Percentiles rank a stretch among this genome's conserved stretches.
These are phyloP conservation scores for Mucor lusitanicus DNA, from an alignment of 371 early-diverging fungal genomes.

Conservation along the genomic window DNA sequence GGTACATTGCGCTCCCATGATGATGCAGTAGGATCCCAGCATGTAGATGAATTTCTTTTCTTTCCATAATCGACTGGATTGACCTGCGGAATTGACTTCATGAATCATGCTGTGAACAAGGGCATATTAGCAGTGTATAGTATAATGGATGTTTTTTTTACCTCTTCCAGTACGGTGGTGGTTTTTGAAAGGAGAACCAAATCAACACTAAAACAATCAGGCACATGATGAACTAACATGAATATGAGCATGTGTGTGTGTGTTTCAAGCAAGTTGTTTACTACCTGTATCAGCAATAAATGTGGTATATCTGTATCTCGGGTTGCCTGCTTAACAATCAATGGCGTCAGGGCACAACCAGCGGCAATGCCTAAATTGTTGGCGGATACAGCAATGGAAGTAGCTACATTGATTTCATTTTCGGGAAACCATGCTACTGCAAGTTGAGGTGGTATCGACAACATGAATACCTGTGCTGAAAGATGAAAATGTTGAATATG, in stretches of 20 bases:
- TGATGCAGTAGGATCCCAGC: slow-evolving; percentile 41
- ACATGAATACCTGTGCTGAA: slow-evolving; percentile 51
- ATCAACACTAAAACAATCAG: slow-evolving; percentile 23
- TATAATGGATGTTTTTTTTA: slow-evolving; percentile 6
- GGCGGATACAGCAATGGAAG: slow-evolving; percentile 52
- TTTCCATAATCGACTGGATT: slow-evolving; percentile 27
- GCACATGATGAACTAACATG: slow-evolving; percentile 22
- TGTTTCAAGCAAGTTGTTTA: no score
- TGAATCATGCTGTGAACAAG: slow-evolving; percentile 10
- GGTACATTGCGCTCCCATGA: slow-evolving; percentile 56
- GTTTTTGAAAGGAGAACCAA: slow-evolving; percentile 25
- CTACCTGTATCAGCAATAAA: slow-evolving; percentile 42
- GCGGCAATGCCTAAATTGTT: slow-evolving; percentile 55
- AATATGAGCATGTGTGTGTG: no score
- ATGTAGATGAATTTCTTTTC: slow-evolving; percentile 32
- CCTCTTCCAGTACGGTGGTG: slow-evolving; percentile 27
- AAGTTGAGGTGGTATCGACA: slow-evolving; percentile 53
- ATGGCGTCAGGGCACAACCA: slow-evolving; percentile 53
- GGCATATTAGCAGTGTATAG: no score
- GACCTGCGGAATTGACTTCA: slow-evolving; percentile 23
- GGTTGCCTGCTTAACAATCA: slow-evolving; percentile 38
- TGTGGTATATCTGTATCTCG: slow-evolving; percentile 42
- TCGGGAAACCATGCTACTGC: slow-evolving; percentile 57
- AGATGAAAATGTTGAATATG: neutral
- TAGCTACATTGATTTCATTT: slow-evolving; percentile 46